phyloP scores from a whole-genome alignment of 257 asterid species.

The Fraxinus pennsylvanica region DNA sequence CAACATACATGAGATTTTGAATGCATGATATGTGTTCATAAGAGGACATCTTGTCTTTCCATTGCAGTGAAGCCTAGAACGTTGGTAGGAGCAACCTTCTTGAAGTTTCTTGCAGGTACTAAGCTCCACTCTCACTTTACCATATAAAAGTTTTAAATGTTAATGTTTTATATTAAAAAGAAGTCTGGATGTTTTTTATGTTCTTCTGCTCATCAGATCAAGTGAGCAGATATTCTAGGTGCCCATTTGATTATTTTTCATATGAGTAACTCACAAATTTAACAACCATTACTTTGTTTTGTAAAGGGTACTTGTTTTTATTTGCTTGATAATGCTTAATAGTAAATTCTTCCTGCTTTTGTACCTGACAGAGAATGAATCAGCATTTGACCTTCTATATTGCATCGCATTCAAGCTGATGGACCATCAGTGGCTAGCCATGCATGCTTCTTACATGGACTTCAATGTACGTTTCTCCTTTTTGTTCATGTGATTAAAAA shows the following conservation, averaged over 20 bases:
- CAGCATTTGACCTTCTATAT: constrained; percentile 90
- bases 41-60: constrained; percentile 24
- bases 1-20: not conserved
- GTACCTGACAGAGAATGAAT: constrained; percentile 72
- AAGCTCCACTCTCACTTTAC: constrained; percentile 17
- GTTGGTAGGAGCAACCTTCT: constrained; percentile 83
- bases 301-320: not conserved
- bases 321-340: not conserved
- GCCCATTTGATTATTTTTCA: not conserved
- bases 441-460: constrained; percentile 99
- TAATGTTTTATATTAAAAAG: too few relatives aligned
- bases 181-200: too few relatives aligned
- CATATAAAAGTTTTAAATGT: not conserved
- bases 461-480: constrained; percentile 62
- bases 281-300: not conserved
- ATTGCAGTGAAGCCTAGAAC: constrained; percentile 89
- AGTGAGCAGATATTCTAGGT: not conserved
- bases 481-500: not conserved
- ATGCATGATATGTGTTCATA: constrained; percentile 13
- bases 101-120: constrained; percentile 90
- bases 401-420: constrained; percentile 96
- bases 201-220: constrained; percentile 9
- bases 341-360: constrained; percentile 20
- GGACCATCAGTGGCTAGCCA: constrained; percentile 93
- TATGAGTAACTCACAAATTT: not conserved